phyloP scores from a whole-genome alignment of 352 stramenopile genomes.

The Discostella stelligera region DNA sequence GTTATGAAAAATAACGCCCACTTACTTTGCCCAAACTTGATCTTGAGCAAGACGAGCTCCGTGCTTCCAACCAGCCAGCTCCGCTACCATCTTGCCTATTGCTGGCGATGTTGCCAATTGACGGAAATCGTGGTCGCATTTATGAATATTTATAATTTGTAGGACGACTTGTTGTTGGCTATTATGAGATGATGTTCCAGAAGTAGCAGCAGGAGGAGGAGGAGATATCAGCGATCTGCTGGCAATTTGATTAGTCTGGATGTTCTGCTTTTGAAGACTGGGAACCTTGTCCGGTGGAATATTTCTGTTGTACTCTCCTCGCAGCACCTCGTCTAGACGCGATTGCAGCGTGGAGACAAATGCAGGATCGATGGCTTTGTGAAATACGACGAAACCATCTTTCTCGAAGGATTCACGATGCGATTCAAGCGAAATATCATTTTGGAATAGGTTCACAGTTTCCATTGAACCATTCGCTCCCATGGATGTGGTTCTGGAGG shows the following conservation, averaged over 20 bases:
- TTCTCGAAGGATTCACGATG: slow-evolving; percentile 40
- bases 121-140: slow-evolving; percentile 9
- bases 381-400: slow-evolving; percentile 68
- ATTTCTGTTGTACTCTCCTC: slow-evolving; percentile 63
- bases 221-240: not conserved
- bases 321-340: slow-evolving; percentile 61
- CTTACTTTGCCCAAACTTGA: slow-evolving; percentile 82
- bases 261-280: slow-evolving; percentile 32
- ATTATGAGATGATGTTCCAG: slow-evolving; percentile 35
- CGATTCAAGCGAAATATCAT: slow-evolving; percentile 15
- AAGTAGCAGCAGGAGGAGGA: no score
- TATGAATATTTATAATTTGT: slow-evolving; percentile 63
- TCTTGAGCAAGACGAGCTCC: slow-evolving; percentile 79
- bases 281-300: slow-evolving; percentile 66
- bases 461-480: not conserved
- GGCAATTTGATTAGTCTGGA: slow-evolving; percentile 27
- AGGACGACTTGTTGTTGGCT: slow-evolving; percentile 48
- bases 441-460: not conserved
- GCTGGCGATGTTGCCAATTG: not conserved
- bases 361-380: slow-evolving; percentile 27
- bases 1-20: slow-evolving; percentile 15
- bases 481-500: not conserved
- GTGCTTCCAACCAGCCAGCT: slow-evolving; percentile 65
- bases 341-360: slow-evolving; percentile 55
- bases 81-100: slow-evolving; percentile 62